These are phyloP conservation scores for Mercurialis annua DNA, from an alignment of 345 rosid genomes.

Conservation along the genomic window DNA sequence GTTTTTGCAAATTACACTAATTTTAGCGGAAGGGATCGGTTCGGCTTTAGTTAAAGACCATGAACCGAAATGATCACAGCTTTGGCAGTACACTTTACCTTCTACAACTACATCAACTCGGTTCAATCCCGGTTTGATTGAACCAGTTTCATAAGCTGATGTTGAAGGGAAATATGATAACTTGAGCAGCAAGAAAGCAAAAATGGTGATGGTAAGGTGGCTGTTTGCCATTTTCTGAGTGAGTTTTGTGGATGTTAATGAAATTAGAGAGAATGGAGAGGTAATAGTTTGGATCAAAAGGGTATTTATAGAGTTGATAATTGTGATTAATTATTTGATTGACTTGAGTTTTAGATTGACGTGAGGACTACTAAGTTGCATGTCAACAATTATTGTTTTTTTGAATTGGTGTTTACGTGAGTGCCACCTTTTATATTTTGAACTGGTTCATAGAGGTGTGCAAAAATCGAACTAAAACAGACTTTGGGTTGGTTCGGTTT, in stretches of 20 bases:
- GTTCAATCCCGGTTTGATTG: slow-evolving; percentile 26
- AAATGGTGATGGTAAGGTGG: slow-evolving; percentile 23
- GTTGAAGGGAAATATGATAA: slow-evolving; percentile 23
- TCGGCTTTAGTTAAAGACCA: slow-evolving; percentile 71
- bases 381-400: not conserved
- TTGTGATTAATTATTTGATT: not conserved
- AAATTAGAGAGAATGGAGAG: slow-evolving; percentile 4
- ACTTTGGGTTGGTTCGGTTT: too few species aligned
- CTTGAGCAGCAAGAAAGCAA: slow-evolving; percentile 30
- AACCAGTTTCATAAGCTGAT: slow-evolving; percentile 26
- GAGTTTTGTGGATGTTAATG: not conserved
- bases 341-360: slow-evolving; percentile 21
- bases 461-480: too few species aligned
- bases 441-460: too few species aligned
- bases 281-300: not conserved
- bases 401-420: slow-evolving; percentile 24
- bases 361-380: slow-evolving; percentile 34
- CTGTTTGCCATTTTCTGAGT: slow-evolving; percentile 37
- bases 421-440: slow-evolving; percentile 21
- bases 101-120: slow-evolving; percentile 55
- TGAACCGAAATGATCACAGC: slow-evolving; percentile 56
- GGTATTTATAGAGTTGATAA: slow-evolving; percentile 13
- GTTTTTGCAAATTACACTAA: slow-evolving; percentile 75
- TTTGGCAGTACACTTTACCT: slow-evolving; percentile 85
- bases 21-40: slow-evolving; percentile 61